phyloP scores from a whole-genome alignment of 441 rosid genomes.

The Eutrema salsugineum region DNA sequence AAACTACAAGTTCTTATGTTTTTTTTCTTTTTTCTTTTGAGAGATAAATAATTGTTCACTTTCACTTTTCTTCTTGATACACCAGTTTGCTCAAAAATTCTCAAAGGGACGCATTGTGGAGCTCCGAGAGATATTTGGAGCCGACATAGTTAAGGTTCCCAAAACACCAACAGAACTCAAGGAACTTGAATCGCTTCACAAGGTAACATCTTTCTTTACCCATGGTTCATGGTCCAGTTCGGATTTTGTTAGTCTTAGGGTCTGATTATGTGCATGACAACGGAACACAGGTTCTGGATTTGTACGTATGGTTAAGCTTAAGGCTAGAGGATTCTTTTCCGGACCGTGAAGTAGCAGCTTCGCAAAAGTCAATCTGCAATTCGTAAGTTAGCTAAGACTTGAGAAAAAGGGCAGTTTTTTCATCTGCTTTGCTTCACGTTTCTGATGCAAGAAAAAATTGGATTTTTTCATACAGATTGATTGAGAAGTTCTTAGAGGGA shows the following conservation, averaged over 20 bases:
- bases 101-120: constrained; percentile 62
- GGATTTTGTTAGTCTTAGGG: background rate
- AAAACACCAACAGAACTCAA: constrained; percentile 55
- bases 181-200: constrained; percentile 95
- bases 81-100: constrained; percentile 76
- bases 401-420: background rate
- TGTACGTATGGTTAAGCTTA: constrained; percentile 91
- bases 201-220: constrained; percentile 43
- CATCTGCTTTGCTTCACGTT: background rate
- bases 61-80: background rate
- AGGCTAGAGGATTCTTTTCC: constrained; percentile 83
- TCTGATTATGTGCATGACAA: background rate
- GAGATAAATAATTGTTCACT: background rate
- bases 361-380: constrained; percentile 81
- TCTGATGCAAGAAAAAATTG: constrained; percentile 9
- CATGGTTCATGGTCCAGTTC: background rate
- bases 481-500: constrained; percentile 71
- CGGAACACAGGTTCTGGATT: constrained; percentile 73
- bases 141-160: constrained; percentile 69
- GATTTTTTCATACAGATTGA: constrained; percentile 53
- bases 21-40: background rate
- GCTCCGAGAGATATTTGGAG: constrained; percentile 77
- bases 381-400: constrained; percentile 43
- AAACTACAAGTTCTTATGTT: background rate
- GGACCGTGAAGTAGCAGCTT: constrained; percentile 72